Evolutionary conservation across 805 yeast genomes (phyloP).

Genomic region (Barnettozyma californica): DNA sequence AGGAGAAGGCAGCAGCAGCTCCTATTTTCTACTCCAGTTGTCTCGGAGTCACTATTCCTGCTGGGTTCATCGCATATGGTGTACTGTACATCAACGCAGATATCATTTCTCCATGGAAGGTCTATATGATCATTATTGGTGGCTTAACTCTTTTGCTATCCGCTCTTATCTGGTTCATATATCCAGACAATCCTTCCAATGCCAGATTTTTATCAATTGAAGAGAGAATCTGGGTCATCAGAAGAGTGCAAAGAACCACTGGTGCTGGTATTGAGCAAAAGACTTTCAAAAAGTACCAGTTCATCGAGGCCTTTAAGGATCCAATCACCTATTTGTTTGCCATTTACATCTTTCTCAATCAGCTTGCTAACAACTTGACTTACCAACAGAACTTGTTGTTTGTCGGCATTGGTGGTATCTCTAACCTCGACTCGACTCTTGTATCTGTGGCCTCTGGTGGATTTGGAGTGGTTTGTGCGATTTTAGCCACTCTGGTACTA

Average conservation of each 20-base stretch:
- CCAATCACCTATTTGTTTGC: conserved; percentile 42
- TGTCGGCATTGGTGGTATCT: conserved; percentile 39
- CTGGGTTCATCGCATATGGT: conserved; percentile 44
- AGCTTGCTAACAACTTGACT: conserved; percentile 47
- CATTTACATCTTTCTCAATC: conserved; percentile 37
- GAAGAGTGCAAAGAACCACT: conserved; percentile 37
- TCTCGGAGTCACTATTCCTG: conserved; percentile 46
- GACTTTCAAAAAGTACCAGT: conserved; percentile 41
- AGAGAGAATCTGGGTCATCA: conserved; percentile 25
- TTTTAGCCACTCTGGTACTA: conserved; percentile 33
- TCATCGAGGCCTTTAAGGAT: conserved; percentile 46
- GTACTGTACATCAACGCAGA: conserved; percentile 26
- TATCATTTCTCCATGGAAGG: conserved; percentile 40
- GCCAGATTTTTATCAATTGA: conserved; percentile 41
- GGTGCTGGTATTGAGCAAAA: conserved; percentile 42
- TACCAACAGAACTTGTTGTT: conserved; percentile 49
- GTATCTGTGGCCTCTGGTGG: conserved; percentile 52
- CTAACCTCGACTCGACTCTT: conserved; percentile 42
- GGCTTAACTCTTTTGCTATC: conserved; percentile 42
- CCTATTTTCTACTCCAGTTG: conserved; percentile 50
- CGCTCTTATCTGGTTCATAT: conserved; percentile 31
- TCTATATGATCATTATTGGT: conserved; percentile 53
- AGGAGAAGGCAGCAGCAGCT: conserved; percentile 46
- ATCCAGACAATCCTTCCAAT: conserved; percentile 53
- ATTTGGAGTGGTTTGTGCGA: conserved; percentile 36